Base-by-base conservation (phyloP, 2,329 filamentous ascomycete species). In the Sarocladium kiliense region DNA sequence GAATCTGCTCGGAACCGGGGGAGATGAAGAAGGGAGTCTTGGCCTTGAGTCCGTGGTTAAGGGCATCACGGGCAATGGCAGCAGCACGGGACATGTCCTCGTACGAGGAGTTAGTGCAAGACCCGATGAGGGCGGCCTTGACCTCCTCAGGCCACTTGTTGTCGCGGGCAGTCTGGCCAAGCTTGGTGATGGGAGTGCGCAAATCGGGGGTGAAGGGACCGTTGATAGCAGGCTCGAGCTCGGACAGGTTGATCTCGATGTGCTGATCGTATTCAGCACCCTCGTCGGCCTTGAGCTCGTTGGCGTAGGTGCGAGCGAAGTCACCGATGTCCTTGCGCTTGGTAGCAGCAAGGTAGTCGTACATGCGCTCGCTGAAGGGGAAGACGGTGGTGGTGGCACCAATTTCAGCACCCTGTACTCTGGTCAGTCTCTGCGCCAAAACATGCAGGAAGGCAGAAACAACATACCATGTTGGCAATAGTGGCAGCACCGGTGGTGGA, bases 181-280 rank as follows among this genome's bases (percentile, higher is more conserved):
- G 96, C 80, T 97, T 94, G 77, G 91, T 96, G 72, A 99, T 95
- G 53, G 94, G 94, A 7, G 94, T 97, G 55, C 91, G 92, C 76
- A 99, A 81, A 84, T 99, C 94, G 59, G 94, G 94, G 26, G 94
- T 99, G 84, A 97, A 97, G 61, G 94, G 94, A 62, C 94, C 94
- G 80, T 99, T 99, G 79, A 99, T 91, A 91, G 41, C 55, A 63
- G 94, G 94, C 80, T 99, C 94, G 50, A 99, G 87, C 75, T 93
- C 89, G 57, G 84, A 88, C 55, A 99, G 84, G 80, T 99, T 93
- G 77, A 99, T 90, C 77, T 97, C 93, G 67, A 97, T 91, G 63
- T 97, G 75, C 77, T 97, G 83, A 74, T 99, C 94, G 74, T 97
- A 99, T 75, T 97, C 86, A 63, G 90, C 89, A 63, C 91, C 91